Base-by-base conservation (phyloP, 1,139 yeast genomes). In the Pichia sp. region DNA sequence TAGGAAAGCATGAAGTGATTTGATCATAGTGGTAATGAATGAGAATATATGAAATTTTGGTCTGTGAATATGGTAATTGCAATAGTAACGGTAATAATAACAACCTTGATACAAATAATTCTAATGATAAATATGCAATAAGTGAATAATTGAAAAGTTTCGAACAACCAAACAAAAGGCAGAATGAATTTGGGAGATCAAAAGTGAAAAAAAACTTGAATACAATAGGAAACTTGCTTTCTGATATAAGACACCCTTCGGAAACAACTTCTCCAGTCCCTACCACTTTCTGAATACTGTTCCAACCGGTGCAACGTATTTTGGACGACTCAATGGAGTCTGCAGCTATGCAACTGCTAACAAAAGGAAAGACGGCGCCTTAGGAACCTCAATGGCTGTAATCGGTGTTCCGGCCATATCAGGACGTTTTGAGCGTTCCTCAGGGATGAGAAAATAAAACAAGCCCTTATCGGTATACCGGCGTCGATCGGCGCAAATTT, bases 1-100 rank as follows among this genome's bases (percentile, higher is more conserved):
- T 42, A 54, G 60, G 3, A 22, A 16, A 8, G 16, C 11, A 11
- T 32, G 15, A 16, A 32, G 16, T 9, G 18, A 18, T 9, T 18
- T 32, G 16, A 13, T 18, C 36, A 32, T 32, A 8, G 22, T 32
- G 6, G 6, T 32, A n/a, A 25, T 25, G 27, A 25, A 8, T 12
- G 8, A 25, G 8, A 8, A 25, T 25, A 2, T 25, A 25, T 25
- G 11, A 25, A 25, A 25, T 5, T 25, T 25, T 3, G 6, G 20
- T 30, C 4, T 30, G 18, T n/a, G 16, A 15, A 29, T 15, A 13
- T 27, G 15, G 30, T 12, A 25, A 8, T 9, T 25, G 7, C 27
- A 25, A 25, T 25, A 25, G 27, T 25, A 25, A 25, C 11, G 7
- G 5, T 8, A 8, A 25, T 25, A 12, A 25, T 8, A 25, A 25